Base-by-base conservation (phyloP, 108 stramenopile genomes). In the Skeletonema grethae region DNA sequence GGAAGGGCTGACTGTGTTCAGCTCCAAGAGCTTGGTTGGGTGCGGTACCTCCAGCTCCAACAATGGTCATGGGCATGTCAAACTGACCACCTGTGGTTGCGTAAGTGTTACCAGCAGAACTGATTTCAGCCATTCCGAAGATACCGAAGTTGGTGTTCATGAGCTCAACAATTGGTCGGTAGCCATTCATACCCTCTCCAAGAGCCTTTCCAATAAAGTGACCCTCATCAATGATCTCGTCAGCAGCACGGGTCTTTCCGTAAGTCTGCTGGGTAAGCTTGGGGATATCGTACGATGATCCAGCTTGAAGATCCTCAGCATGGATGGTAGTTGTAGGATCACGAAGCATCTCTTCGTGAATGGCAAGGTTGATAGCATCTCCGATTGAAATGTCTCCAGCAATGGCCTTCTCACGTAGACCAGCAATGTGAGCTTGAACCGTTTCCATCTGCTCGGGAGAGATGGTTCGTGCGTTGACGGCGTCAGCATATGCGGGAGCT, bases 71-170 rank as follows among this genome's bases (percentile, higher is more conserved):
- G 76, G 98, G 98, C 98, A 98, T 98, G 78, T 97, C 89, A 72
- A 98, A 98, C 65, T 96, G 92, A 29, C 98, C 98, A 63, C 98
- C 98, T 28, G 98, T 98, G 13, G 98, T 98, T 18, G 98, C 98
- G 65, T 88, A 98, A 28, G 98, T 98, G 88, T 98, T 98, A 64
- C 98, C 98, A 58, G 98, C 98, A 41, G 96, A 97, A 76, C 85
- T 87, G 56, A 98, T 76, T 85, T 98, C 98, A 35, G 98, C 97
- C 97, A 98, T 97, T 41, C 98, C 98, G 81, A 97, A 98, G 79
- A 98, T 98, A 64, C 98, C 98, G 76, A 98, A 98, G 89, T 98
- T 98, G 36, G 98, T 96, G 85, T 98, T 98, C 98, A 98, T 98
- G 63, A 98, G 87, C 84, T 98, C 98, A 35, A 98, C 95, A 80